A percentile compares a stretch with the other conserved stretches of the same genome.
These are phyloP conservation scores for Trypanosoma melophagium DNA, from an alignment of 208 protist species.

Conservation along the genomic window DNA sequence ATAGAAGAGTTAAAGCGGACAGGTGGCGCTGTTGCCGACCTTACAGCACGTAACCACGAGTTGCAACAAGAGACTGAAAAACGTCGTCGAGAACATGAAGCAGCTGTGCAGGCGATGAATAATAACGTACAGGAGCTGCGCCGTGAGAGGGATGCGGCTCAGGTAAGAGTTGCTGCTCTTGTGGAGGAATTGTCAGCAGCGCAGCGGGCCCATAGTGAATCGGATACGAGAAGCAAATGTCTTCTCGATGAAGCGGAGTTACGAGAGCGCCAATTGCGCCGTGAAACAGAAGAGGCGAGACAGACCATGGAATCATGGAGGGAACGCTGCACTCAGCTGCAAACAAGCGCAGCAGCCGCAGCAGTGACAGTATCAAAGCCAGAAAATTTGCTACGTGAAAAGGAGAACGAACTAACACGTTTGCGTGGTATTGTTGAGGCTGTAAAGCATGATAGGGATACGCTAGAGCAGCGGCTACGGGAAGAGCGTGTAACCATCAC, in stretches of 20 bases:
- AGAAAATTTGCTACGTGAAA: constrained; percentile 43
- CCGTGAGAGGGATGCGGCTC: constrained; percentile 42
- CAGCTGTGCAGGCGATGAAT: constrained; percentile 46
- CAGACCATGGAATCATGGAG: constrained; percentile 54
- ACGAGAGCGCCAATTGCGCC: constrained; percentile 42
- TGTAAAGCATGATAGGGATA: constrained; percentile 40
- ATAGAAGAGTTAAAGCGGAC: constrained; percentile 38
- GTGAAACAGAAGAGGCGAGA: constrained; percentile 45
- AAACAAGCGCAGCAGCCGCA: constrained; percentile 37
- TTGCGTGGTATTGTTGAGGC: constrained; percentile 31
- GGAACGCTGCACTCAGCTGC: constrained; percentile 44
- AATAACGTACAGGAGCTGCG: constrained; percentile 46
- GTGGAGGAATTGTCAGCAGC: constrained; percentile 42
- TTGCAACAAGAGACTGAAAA: constrained; percentile 50
- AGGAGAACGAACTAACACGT: constrained; percentile 53
- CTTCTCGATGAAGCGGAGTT: constrained; percentile 51
- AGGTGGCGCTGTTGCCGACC: constrained; percentile 28
- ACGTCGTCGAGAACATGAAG: constrained; percentile 32
- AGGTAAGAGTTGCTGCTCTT: constrained; percentile 35
- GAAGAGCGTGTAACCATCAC: constrained; percentile 33
- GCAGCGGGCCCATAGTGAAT: constrained; percentile 42
- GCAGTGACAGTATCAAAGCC: constrained; percentile 32
- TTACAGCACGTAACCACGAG: constrained; percentile 10
- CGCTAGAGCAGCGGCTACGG: constrained; percentile 42
- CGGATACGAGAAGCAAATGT: constrained; percentile 33